phyloP scores from a whole-genome alignment of 352 stramenopile species.

The Pythium rhizo-oryzae region DNA sequence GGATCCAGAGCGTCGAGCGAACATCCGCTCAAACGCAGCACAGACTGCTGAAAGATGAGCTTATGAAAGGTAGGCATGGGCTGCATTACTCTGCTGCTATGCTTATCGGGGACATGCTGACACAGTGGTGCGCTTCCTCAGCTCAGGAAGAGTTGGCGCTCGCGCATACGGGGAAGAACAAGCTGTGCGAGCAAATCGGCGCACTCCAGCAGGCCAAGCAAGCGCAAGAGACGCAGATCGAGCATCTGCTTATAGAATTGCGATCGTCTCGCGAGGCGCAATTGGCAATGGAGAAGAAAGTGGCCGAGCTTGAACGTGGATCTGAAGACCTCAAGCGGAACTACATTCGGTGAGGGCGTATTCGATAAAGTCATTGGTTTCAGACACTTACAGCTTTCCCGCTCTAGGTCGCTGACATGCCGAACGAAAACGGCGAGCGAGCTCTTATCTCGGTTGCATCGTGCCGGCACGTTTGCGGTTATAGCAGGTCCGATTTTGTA shows the following conservation, averaged over 20 bases:
- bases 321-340: constrained; percentile 48
- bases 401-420: constrained; percentile 57
- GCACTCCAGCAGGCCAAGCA: constrained; percentile 51
- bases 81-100: neutral
- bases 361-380: too few species aligned
- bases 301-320: constrained; percentile 41
- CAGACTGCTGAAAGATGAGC: constrained; percentile 58
- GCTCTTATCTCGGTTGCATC: constrained; percentile 42
- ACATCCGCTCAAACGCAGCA: constrained; percentile 48
- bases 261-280: constrained; percentile 51
- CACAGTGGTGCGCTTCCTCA: constrained; percentile 19
- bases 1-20: constrained; percentile 45
- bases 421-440: constrained; percentile 57
- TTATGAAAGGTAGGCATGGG: constrained; percentile 40
- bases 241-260: constrained; percentile 48
- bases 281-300: constrained; percentile 44
- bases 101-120: neutral
- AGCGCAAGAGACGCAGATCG: constrained; percentile 46
- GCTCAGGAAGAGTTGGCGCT: constrained; percentile 59
- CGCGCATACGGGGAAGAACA: constrained; percentile 45
- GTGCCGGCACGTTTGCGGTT: neutral
- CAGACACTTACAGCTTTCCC: too few species aligned
- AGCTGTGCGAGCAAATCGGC: constrained; percentile 64
- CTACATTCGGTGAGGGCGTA: constrained; percentile 48
- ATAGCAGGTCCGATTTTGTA: constrained; percentile 11